A percentile compares a stretch with the other conserved stretches of the same genome.
phyloP scores from a whole-genome alignment of 164 flowering plant species.

The Stephania yunnanensis region DNA sequence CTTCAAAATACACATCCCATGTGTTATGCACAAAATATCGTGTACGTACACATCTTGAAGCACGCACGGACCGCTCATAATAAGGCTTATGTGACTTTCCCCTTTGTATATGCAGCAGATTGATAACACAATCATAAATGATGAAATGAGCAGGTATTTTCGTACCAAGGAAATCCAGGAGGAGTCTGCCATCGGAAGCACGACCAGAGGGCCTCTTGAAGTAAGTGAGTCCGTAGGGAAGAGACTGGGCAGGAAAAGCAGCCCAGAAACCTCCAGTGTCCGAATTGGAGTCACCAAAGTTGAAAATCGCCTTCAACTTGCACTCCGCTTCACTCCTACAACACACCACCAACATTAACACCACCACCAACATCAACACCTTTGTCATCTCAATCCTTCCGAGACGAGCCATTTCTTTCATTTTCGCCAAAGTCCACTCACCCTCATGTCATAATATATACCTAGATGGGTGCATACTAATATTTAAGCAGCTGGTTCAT shows the following conservation, averaged over 20 bases:
- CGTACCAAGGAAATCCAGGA: conserved; percentile 67
- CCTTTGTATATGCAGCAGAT: too few species aligned
- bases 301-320: conserved; percentile 58
- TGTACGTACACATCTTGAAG: too few species aligned
- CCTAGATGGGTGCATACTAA: not conserved
- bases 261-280: conserved; percentile 85
- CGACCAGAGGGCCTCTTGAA: conserved; percentile 68
- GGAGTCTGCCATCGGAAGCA: conserved; percentile 68
- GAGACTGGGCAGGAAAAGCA: conserved; percentile 56
- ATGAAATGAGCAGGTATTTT: not conserved
- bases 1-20: too few species aligned
- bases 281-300: conserved; percentile 79
- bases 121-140: too few species aligned
- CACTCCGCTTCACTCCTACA: conserved; percentile 37
- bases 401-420: not conserved
- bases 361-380: conserved; percentile 4
- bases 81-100: too few species aligned
- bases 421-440: not conserved
- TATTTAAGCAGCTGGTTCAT: too few species aligned
- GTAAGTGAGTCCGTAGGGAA: conserved; percentile 67
- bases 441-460: too few species aligned
- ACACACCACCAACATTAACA: conserved; percentile 15
- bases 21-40: too few species aligned
- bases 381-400: not conserved
- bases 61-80: too few species aligned